These are phyloP conservation scores for Boletus vermiculosoides DNA, from an alignment of 768 basidiomycete genomes.

Conservation along the genomic window DNA sequence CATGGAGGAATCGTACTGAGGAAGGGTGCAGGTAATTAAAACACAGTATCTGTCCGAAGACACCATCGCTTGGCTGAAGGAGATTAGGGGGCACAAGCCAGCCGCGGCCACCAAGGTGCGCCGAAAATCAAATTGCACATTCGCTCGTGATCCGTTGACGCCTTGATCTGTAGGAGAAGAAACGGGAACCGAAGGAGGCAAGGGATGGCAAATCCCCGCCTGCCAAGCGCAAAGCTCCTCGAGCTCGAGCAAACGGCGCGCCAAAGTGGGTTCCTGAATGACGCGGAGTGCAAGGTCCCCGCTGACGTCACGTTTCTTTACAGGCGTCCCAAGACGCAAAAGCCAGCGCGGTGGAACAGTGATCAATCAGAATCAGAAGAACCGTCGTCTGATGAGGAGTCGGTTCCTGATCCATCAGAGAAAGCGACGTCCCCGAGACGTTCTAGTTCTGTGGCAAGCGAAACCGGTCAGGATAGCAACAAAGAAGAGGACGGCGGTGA, in stretches of 20 bases:
- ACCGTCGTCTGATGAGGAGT: conserved; percentile 20
- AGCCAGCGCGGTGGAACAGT: conserved; percentile 30
- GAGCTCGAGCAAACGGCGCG: conserved; percentile 27
- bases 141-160: conserved; percentile 5
- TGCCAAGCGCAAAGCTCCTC: conserved; percentile 54
- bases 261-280: conserved; percentile 22
- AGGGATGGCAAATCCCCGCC: conserved; percentile 50
- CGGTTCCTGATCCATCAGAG: conserved; percentile 44
- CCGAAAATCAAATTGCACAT: not conserved
- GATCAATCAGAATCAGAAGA: conserved; percentile 35
- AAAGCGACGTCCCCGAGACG: conserved; percentile 22
- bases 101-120: conserved; percentile 29
- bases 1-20: not conserved
- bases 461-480: conserved; percentile 29
- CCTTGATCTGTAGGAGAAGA: conserved; percentile 35
- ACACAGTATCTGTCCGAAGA: conserved; percentile 67
- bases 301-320: conserved; percentile 7
- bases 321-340: conserved; percentile 32
- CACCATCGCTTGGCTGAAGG: conserved; percentile 55
- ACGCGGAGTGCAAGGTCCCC: not conserved
- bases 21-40: conserved; percentile 54
- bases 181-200: conserved; percentile 37
- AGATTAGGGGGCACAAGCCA: conserved; percentile 42
- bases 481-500: conserved; percentile 31
- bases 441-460: conserved; percentile 41